Evolutionary conservation across 1,284 basidiomycete species (phyloP), one percentile per base, ranked within the genome.

Genomic region (Gomphus bonarii): DNA sequence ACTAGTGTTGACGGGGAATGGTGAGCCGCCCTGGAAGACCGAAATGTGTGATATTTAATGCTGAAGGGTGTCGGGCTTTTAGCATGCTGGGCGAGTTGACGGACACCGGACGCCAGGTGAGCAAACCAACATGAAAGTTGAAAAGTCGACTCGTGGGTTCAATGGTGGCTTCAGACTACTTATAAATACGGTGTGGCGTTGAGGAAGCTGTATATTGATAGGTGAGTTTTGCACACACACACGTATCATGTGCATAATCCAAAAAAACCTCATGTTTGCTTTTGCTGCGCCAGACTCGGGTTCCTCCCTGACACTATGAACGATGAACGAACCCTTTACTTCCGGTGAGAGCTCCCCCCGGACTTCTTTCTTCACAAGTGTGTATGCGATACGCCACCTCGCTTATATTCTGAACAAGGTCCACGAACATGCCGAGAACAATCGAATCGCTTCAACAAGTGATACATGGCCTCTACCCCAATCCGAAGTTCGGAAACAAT

Each of bases 41-140:
- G 31, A n/a, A 42, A 47, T 54, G 25, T 48, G 25, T 6, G n/a
- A 9, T 10, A 11, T 18, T 18, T 25, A 25, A 25, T 25, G 49
- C 22, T 52, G 42, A 49, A 43, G 33, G 8, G 10, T 47, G 18
- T 12, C 14, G 33, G 31, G 25, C 25, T 25, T 25, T 4, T 58
- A 88, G 88, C 66, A 69, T 91, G 58, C 70, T 89, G 14, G 90
- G 89, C 31, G 88, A 91, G 66, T 69, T 92, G 61, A 91, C 89
- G 9, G 89, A 92, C 64, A 62, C 85, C 5, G 89, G 89, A 35
- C 75, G 84, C 65, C 72, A 82, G 71, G 85, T 83, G 64, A 30
- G 69, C 49, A 14, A 55, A 44, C 2, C 2, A 25, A 25, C 25
- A 25, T 25, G n/a, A n/a, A n/a, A n/a, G n/a, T n/a, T n/a, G n/a